A percentile compares a stretch with the other conserved stretches of the same genome.
phyloP scores from a whole-genome alignment of 371 early-diverging fungal genomes.

The Batkoa obscura region DNA sequence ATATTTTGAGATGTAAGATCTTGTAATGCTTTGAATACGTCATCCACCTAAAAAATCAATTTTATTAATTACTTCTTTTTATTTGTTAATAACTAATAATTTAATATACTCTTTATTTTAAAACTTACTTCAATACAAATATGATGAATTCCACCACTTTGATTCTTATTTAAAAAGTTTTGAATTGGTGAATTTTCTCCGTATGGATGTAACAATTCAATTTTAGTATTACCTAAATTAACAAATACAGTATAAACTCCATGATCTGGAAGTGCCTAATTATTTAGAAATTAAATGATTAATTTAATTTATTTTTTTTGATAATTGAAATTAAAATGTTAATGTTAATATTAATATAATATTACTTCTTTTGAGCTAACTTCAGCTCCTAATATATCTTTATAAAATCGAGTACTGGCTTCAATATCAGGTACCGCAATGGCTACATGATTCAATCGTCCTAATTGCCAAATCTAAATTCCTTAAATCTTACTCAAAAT shows the following conservation, averaged over 20 bases:
- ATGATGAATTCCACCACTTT: conserved; percentile 59
- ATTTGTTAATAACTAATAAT: neutral
- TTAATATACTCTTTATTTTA: neutral
- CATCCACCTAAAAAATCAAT: conserved; percentile 48
- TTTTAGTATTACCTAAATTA: conserved; percentile 58
- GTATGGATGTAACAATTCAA: conserved; percentile 50
- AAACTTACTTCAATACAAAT: conserved; percentile 39
- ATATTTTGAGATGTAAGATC: conserved; percentile 33
- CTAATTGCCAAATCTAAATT: conserved; percentile 27
- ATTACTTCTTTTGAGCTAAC: conserved; percentile 34
- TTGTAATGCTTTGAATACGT: conserved; percentile 32
- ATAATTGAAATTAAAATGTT: too few relatives aligned
- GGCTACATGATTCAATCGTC: conserved; percentile 59
- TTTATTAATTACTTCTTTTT: conserved; percentile 26
- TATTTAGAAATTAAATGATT: neutral
- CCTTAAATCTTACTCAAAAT: neutral
- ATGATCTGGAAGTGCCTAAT: conserved; percentile 47
- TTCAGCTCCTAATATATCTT: conserved; percentile 37
- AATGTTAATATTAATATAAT: neutral
- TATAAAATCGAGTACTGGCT: conserved; percentile 39
- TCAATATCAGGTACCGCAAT: conserved; percentile 55
- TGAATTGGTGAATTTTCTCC: conserved; percentile 53
- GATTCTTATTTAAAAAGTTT: conserved; percentile 53
- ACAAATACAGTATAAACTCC: conserved; percentile 70
- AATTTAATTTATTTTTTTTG: neutral